Percentiles rank a stretch among this genome's conserved stretches.
phyloP scores from a whole-genome alignment of 2,329 filamentous ascomycete species.

The Pseudonectria buxi region DNA sequence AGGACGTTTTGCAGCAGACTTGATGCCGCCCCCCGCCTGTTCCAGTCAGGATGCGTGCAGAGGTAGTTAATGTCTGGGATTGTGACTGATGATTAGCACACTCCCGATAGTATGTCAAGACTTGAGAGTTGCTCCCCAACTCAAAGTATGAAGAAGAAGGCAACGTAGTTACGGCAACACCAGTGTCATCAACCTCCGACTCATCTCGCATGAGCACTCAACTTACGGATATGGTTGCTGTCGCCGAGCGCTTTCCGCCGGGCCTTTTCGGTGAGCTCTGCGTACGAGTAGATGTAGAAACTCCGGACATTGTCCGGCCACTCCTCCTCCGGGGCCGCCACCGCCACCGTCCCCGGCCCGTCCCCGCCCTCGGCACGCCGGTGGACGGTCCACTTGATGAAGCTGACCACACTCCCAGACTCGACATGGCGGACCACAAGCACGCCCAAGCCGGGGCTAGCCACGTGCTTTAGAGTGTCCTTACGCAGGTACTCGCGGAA shows the following conservation, averaged over 20 bases:
- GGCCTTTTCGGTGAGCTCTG: slow-evolving; percentile 23
- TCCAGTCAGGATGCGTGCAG: slow-evolving; percentile 30
- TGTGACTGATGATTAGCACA: slow-evolving; percentile 6
- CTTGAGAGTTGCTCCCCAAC: too few relatives aligned
- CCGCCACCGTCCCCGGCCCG: slow-evolving; percentile 11
- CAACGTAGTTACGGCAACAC: too few relatives aligned
- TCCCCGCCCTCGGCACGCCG: slow-evolving; percentile 8
- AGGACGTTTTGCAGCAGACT: slow-evolving; percentile 27
- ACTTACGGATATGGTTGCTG: slow-evolving; percentile 32
- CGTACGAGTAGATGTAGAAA: slow-evolving; percentile 30
- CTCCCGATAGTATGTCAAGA: too few relatives aligned
- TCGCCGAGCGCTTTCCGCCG: slow-evolving; percentile 25
- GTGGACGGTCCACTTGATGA: slow-evolving; percentile 31
- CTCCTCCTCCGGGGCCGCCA: slow-evolving; percentile 12
- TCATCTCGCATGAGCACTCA: slow-evolving; percentile 1
- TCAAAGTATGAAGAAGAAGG: too few relatives aligned
- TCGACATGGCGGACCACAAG: slow-evolving; percentile 27
- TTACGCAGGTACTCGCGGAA: slow-evolving; percentile 25
- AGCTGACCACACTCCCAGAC: slow-evolving; percentile 26
- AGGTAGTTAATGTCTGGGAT: slow-evolving; percentile 32
- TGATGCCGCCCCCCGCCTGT: slow-evolving; percentile 30
- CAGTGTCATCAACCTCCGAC: not conserved
- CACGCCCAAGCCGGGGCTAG: slow-evolving; percentile 21
- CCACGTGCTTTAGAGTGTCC: slow-evolving; percentile 25
- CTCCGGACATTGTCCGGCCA: slow-evolving; percentile 24